Percentiles rank a stretch among this genome's conserved stretches.
Conservation (phyloP, 2,329 filamentous ascomycete genomes). For the Thielaviopsis punctulata region DNA sequence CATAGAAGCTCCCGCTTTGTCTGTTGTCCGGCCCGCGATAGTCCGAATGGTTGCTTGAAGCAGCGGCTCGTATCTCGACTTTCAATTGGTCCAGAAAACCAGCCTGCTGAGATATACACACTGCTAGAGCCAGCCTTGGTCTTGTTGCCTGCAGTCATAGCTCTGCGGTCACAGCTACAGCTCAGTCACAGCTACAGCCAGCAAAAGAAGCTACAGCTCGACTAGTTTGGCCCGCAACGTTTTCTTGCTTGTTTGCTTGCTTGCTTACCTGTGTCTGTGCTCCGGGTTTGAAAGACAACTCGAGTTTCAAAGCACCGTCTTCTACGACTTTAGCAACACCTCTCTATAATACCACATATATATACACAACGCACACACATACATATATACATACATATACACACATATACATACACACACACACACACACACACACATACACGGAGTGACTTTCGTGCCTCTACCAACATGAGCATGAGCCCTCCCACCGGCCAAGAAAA, state of each 20-base stretch:
- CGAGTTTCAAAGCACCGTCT: not conserved
- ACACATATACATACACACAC: too few species aligned
- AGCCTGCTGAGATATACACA: not conserved
- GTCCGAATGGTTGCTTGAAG: not conserved
- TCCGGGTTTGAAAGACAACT: not conserved
- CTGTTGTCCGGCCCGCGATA: not conserved
- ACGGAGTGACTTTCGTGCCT: too few species aligned
- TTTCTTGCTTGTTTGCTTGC: not conserved
- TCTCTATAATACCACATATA: not conserved
- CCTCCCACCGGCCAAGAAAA: conserved; percentile 55
- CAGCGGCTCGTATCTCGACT: not conserved
- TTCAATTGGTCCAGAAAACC: not conserved
- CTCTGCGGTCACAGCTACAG: too few species aligned
- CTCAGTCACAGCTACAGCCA: not conserved
- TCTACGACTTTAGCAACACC: not conserved
- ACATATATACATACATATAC: too few species aligned
- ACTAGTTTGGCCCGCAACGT: not conserved
- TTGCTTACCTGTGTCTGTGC: not conserved
- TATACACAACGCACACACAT: too few species aligned
- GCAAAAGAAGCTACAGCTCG: not conserved
- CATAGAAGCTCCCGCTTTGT: not conserved
- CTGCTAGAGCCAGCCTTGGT: not conserved
- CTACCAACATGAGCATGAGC: conserved; percentile 23
- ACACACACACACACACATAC: too few species aligned
- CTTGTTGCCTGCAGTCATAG: not conserved